phyloP scores from a whole-genome alignment of 2,329 filamentous ascomycete species.

The Westerdykella aurantiaca region DNA sequence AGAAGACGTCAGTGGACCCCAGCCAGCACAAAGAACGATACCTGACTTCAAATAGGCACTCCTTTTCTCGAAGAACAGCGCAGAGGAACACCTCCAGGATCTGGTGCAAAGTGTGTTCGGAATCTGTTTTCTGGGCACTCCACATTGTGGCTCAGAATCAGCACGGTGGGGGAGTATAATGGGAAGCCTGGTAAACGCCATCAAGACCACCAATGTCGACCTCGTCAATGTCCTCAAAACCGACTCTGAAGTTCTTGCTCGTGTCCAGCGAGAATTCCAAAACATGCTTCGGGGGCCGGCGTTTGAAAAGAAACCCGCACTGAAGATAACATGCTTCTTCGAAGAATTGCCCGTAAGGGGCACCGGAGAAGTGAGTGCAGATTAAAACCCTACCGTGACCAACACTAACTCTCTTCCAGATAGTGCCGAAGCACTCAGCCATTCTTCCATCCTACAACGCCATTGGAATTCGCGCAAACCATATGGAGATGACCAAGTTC shows the following conservation, averaged over 20 bases:
- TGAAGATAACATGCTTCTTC: conserved; percentile 4
- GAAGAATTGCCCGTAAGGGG: conserved; percentile 1
- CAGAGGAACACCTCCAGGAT: background rate
- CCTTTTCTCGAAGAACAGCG: background rate
- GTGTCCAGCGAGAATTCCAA: conserved; percentile 27
- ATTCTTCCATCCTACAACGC: conserved; percentile 27
- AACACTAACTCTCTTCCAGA: conserved; percentile 7
- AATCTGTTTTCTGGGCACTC: conserved; percentile 9
- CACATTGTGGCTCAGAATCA: conserved; percentile 7
- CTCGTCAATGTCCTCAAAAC: conserved; percentile 11
- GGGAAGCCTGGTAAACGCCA: background rate
- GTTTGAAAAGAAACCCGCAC: background rate
- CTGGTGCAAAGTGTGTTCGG: conserved; percentile 1
- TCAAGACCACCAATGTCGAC: background rate
- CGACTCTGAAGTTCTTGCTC: conserved; percentile 26
- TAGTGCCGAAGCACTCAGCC: conserved; percentile 26
- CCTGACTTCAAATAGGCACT: background rate
- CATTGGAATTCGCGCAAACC: conserved; percentile 10
- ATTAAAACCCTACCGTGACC: background rate
- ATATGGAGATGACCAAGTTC: conserved; percentile 5
- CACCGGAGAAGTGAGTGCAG: background rate
- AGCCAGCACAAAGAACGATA: background rate
- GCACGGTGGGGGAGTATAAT: conserved; percentile 3
- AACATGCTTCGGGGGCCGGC: conserved; percentile 16
- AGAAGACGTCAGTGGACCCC: background rate